A percentile compares a stretch with the other conserved stretches of the same genome.
Conservation (phyloP, 495 filamentous ascomycete species). For the Xylaria palmicola region DNA sequence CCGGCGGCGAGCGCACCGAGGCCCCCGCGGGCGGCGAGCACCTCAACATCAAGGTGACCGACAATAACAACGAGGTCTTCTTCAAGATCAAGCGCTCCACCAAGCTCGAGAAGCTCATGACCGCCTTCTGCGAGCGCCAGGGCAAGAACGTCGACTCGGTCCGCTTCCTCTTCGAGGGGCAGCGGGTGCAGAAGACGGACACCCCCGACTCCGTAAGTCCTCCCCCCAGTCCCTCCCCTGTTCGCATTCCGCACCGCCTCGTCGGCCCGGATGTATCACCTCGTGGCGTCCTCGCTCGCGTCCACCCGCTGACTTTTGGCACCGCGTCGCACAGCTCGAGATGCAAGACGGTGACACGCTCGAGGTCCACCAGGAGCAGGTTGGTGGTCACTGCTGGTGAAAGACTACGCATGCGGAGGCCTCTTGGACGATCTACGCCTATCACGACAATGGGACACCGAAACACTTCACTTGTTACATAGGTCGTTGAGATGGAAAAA, state of each 20-base stretch:
- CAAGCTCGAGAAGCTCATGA: slow-evolving; percentile 96
- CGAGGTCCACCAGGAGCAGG: slow-evolving; percentile 98
- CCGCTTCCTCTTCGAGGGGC: slow-evolving; percentile 94
- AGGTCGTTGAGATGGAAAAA: too few relatives aligned
- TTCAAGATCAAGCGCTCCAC: slow-evolving; percentile 99
- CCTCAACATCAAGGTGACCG: slow-evolving; percentile 99
- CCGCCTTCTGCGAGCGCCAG: slow-evolving; percentile 95
- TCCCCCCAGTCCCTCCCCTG: not conserved
- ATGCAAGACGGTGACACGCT: slow-evolving; percentile 97
- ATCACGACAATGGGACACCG: too few relatives aligned
- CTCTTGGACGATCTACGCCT: too few relatives aligned
- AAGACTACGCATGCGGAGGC: too few relatives aligned
- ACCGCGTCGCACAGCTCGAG: slow-evolving; percentile 67
- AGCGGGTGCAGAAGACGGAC: slow-evolving; percentile 82
- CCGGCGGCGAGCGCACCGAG: slow-evolving; percentile 51
- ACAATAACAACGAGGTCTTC: slow-evolving; percentile 99
- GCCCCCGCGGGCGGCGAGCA: slow-evolving; percentile 62
- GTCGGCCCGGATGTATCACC: not conserved
- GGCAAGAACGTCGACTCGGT: slow-evolving; percentile 83
- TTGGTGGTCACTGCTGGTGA: slow-evolving; percentile 67
- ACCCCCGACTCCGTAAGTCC: slow-evolving; percentile 85
- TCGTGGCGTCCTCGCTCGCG: not conserved
- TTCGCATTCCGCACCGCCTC: too few relatives aligned
- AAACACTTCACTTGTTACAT: too few relatives aligned
- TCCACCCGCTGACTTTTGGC: not conserved